Percentiles rank a stretch among this genome's conserved stretches.
These are phyloP conservation scores for Penicillium sp. DNA, from an alignment of 2,329 filamentous ascomycete species.

Conservation along the genomic window DNA sequence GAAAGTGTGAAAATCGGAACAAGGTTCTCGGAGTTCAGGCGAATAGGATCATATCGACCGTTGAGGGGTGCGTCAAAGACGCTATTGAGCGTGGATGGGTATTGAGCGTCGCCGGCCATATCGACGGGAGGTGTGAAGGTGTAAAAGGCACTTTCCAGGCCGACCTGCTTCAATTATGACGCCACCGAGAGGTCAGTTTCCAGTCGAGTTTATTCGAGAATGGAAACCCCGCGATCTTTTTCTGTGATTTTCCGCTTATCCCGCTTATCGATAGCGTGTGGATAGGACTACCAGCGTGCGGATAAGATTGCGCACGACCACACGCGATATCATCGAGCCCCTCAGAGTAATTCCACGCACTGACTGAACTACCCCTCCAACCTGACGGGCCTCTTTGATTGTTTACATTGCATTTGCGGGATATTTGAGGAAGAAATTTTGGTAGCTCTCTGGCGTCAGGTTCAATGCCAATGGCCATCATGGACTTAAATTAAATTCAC, in stretches of 20 bases:
- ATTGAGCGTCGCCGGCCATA: slow-evolving; percentile 22
- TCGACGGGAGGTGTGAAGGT: slow-evolving; percentile 5
- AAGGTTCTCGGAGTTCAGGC: slow-evolving; percentile 29
- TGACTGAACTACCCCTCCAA: slow-evolving; percentile 2
- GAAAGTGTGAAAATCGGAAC: slow-evolving; percentile 30
- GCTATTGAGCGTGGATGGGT: slow-evolving; percentile 29
- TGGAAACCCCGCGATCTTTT: slow-evolving; percentile 22
- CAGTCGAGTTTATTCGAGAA: neutral
- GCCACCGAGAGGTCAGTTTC: slow-evolving; percentile 13
- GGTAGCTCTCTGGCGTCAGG: no score
- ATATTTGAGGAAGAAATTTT: neutral
- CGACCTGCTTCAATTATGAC: slow-evolving; percentile 1
- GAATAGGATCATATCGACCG: slow-evolving; percentile 31
- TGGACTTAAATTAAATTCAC: no score
- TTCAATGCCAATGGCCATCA: no score
- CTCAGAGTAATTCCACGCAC: neutral
- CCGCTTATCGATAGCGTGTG: slow-evolving; percentile 23
- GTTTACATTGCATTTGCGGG: neutral
- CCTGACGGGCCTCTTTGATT: neutral
- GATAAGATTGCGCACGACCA: neutral
- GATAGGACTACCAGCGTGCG: slow-evolving; percentile 10
- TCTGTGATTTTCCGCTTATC: slow-evolving; percentile 14
- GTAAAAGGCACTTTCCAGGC: neutral
- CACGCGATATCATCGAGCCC: no score
- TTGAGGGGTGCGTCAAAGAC: slow-evolving; percentile 29